Conservation (phyloP, 2,329 filamentous ascomycete genomes). For the Diaporthe citri region DNA sequence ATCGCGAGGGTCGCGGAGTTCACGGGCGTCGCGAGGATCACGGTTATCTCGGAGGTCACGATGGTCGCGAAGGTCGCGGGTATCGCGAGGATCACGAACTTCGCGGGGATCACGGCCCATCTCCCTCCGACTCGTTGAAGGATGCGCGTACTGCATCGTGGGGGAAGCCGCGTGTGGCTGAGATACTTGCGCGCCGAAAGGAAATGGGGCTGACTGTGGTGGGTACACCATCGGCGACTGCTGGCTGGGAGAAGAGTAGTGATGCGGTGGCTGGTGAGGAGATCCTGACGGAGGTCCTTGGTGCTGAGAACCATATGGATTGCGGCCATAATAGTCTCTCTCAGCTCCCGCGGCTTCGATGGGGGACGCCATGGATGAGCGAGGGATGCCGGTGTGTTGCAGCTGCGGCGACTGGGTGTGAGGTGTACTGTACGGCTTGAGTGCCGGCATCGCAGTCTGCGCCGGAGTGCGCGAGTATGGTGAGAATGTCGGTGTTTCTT, state of each 20-base stretch:
- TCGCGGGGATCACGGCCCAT: slow-evolving; percentile 6
- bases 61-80: slow-evolving; percentile 29
- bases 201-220: slow-evolving; percentile 54
- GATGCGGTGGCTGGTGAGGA: slow-evolving; percentile 45
- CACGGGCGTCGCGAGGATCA: slow-evolving; percentile 56
- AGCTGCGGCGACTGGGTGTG: slow-evolving; percentile 64
- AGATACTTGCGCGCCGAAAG: slow-evolving; percentile 59
- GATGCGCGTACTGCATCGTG: slow-evolving; percentile 64
- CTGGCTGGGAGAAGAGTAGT: slow-evolving; percentile 44
- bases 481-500: slow-evolving; percentile 59
- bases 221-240: slow-evolving; percentile 46
- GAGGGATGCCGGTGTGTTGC: slow-evolving; percentile 60
- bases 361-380: slow-evolving; percentile 56
- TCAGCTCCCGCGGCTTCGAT: slow-evolving; percentile 56
- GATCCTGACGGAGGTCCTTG: slow-evolving; percentile 49
- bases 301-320: slow-evolving; percentile 50
- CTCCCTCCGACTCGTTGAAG: slow-evolving; percentile 12
- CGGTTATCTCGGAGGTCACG: slow-evolving; percentile 52
- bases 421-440: slow-evolving; percentile 61
- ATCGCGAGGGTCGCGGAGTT: slow-evolving; percentile 56
- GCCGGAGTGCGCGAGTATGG: slow-evolving; percentile 58
- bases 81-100: background rate
- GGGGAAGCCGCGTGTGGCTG: slow-evolving; percentile 60
- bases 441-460: slow-evolving; percentile 63
- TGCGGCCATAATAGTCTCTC: slow-evolving; percentile 62